A percentile compares a stretch with the other conserved stretches of the same genome.
Conservation (phyloP, 2,329 filamentous ascomycete genomes). For the Stemphylium lycopersici region DNA sequence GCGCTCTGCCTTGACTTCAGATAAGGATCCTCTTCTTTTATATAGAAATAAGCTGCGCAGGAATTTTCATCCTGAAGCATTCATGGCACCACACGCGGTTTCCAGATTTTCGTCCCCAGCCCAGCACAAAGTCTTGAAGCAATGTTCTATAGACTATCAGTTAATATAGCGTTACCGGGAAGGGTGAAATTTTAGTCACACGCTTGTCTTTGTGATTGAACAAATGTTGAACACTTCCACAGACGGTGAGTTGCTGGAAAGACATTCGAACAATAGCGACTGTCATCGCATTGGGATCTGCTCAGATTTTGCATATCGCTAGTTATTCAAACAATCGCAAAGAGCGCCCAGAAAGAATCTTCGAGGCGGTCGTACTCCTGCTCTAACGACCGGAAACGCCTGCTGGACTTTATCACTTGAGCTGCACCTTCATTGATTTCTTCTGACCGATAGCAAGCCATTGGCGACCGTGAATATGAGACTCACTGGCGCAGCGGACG, state of each 20-base stretch:
- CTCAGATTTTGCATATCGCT: conserved; percentile 42
- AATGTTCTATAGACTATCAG: conserved; percentile 1
- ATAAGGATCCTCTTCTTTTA: conserved; percentile 43
- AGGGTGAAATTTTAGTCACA: not conserved
- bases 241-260: conserved; percentile 2
- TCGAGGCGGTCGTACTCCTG: conserved; percentile 51
- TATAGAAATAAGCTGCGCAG: conserved; percentile 45
- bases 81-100: conserved; percentile 17
- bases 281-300: conserved; percentile 9
- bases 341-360: conserved; percentile 51
- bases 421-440: no score
- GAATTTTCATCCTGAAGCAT: conserved; percentile 1
- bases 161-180: no score
- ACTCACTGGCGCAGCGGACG: conserved; percentile 24
- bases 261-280: not conserved
- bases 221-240: not conserved
- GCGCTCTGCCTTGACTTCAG: conserved; percentile 28
- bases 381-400: conserved; percentile 43
- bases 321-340: conserved; percentile 48
- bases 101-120: conserved; percentile 18
- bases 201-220: not conserved
- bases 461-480: conserved; percentile 20
- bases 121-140: conserved; percentile 21
- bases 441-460: conserved; percentile 13
- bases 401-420: not conserved